Evolutionary conservation across 768 basidiomycete genomes (phyloP).

Genomic region (Candolleomyces efflorescens): DNA sequence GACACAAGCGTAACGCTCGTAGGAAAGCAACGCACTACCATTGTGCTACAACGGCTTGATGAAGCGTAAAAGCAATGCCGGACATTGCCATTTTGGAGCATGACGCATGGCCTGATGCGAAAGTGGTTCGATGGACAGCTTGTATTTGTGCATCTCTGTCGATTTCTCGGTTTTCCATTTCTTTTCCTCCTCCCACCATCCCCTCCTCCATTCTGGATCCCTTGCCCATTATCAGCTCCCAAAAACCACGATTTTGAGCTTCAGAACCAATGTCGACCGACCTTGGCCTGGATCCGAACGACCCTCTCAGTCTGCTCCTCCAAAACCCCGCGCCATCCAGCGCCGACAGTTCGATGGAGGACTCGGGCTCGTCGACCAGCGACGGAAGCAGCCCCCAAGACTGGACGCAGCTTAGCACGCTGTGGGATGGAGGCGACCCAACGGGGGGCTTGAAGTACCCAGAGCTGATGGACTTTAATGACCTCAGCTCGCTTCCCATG

Average conservation of each 20-base stretch:
- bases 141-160: not conserved
- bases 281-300: conserved; percentile 47
- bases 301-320: conserved; percentile 57
- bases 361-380: conserved; percentile 18
- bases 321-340: conserved; percentile 34
- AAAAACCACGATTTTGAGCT: not conserved
- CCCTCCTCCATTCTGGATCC: not conserved
- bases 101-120: conserved; percentile 1
- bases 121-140: not conserved
- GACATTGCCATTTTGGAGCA: not conserved
- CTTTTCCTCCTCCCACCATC: not conserved
- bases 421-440: conserved; percentile 40
- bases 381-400: conserved; percentile 35
- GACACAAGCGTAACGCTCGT: not conserved
- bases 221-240: not conserved
- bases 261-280: conserved; percentile 32
- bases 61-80: not conserved
- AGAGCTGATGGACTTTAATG: conserved; percentile 40
- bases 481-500: conserved; percentile 40
- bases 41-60: conserved; percentile 2
- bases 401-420: conserved; percentile 50
- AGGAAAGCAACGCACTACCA: conserved; percentile 5
- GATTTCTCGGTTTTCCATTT: not conserved
- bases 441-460: conserved; percentile 25
- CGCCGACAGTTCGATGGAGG: conserved; percentile 32